Evolutionary conservation across 257 asterid species (phyloP).

Genomic region (Solanum gracilifrons): DNA sequence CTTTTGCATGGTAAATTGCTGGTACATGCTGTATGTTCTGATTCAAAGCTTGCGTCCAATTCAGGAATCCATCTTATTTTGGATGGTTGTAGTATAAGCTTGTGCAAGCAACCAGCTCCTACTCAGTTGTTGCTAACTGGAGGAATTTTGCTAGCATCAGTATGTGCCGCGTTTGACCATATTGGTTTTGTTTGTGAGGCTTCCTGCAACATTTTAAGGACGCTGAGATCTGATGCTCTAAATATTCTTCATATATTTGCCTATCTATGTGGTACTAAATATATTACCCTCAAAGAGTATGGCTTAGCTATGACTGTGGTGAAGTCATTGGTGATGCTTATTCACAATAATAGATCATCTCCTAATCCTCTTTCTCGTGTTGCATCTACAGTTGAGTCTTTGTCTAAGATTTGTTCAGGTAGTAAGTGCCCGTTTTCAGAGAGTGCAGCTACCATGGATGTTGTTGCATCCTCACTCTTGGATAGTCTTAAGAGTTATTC

Average conservation of each 20-base stretch:
- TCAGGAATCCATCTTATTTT: conserved; percentile 27
- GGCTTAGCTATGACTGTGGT: conserved; percentile 45
- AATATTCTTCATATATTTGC: conserved; percentile 73
- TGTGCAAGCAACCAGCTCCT: conserved; percentile 44
- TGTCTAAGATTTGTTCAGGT: conserved; percentile 25
- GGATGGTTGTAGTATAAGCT: conserved; percentile 21
- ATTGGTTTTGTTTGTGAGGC: conserved; percentile 70
- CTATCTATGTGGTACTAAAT: conserved; percentile 47
- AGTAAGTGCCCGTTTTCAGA: conserved; percentile 61
- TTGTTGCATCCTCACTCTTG: conserved; percentile 39
- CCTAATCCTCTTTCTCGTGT: conserved; percentile 10
- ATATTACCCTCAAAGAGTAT: conserved; percentile 40
- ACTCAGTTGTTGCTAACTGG: conserved; percentile 45
- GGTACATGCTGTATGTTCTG: conserved; percentile 24
- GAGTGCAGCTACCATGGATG: conserved; percentile 45
- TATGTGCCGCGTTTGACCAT: conserved; percentile 57
- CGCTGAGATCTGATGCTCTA: conserved; percentile 31
- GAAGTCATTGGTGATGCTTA: conserved; percentile 54
- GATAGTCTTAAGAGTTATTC: conserved; percentile 43
- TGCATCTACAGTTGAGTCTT: conserved; percentile 12
- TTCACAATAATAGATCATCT: conserved; percentile 38
- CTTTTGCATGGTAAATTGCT: conserved; percentile 42
- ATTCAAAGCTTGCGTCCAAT: conserved; percentile 5
- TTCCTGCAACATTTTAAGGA: conserved; percentile 50
- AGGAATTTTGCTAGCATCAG: conserved; percentile 52